Evolutionary conservation across 1,139 yeast species (phyloP).

Genomic region (Geotrichum phurueaensis): DNA sequence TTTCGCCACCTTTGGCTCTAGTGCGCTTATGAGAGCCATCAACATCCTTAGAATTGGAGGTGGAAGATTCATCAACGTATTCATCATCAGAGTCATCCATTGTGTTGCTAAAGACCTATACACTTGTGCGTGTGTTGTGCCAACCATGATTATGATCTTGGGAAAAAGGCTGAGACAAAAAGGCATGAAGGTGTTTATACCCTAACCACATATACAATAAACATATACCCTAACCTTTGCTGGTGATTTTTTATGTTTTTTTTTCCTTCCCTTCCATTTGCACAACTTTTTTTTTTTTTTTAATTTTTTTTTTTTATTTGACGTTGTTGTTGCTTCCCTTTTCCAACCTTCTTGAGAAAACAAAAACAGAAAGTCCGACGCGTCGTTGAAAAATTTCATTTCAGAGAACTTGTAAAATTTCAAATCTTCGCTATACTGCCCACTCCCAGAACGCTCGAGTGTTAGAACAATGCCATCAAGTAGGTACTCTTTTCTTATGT

Average conservation of each 20-base stretch:
- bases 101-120: background rate
- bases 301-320: background rate
- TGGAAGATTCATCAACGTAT: conserved; percentile 32
- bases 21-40: conserved; percentile 29
- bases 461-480: background rate
- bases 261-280: background rate
- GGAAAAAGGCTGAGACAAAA: background rate
- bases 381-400: background rate
- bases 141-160: background rate
- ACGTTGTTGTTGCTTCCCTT: background rate
- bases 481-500: background rate
- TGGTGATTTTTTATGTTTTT: background rate
- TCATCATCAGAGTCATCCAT: conserved; percentile 39
- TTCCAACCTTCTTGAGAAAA: background rate
- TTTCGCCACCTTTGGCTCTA: conserved; percentile 17
- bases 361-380: background rate
- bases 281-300: background rate
- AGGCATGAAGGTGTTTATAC: conserved; percentile 1
- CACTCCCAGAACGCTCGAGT: background rate
- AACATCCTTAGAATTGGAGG: conserved; percentile 23
- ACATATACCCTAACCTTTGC: background rate
- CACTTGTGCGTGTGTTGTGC: background rate
- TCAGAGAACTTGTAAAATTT: background rate
- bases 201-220: conserved; percentile 2
- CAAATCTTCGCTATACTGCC: background rate